Percentiles rank a stretch among this genome's conserved stretches.
phyloP scores from a whole-genome alignment of 805 yeast species.

The Nakazawaea ernobii region DNA sequence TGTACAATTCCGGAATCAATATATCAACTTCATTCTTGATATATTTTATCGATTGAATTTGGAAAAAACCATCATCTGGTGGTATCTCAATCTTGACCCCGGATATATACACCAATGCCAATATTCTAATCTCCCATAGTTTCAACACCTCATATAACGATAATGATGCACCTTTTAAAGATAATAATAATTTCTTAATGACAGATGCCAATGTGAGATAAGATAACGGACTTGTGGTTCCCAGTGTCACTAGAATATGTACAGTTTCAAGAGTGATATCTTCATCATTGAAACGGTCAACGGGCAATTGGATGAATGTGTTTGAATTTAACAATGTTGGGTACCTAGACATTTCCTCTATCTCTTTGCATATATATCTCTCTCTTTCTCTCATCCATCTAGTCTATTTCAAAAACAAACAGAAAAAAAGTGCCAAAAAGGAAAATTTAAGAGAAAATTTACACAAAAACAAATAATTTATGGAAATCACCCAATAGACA shows the following conservation, averaged over 20 bases:
- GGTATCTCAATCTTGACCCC: slow-evolving; percentile 12
- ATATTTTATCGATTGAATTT: slow-evolving; percentile 22
- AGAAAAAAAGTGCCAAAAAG: background rate
- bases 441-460: too few species aligned
- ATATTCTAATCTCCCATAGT: slow-evolving; percentile 32
- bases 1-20: slow-evolving; percentile 21
- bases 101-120: slow-evolving; percentile 17
- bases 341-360: slow-evolving; percentile 13
- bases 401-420: too few species aligned
- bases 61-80: slow-evolving; percentile 15
- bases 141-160: slow-evolving; percentile 39
- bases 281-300: background rate
- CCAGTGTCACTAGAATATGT: background rate
- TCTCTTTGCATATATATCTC: background rate
- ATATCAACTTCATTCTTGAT: slow-evolving; percentile 22
- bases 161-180: slow-evolving; percentile 34
- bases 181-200: slow-evolving; percentile 2
- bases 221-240: background rate
- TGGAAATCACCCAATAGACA: too few species aligned
- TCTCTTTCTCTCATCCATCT: background rate
- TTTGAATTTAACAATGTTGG: slow-evolving; percentile 20
- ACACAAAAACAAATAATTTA: too few species aligned
- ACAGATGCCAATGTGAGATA: slow-evolving; percentile 2
- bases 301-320: slow-evolving; percentile 21
- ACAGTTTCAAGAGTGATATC: slow-evolving; percentile 1